These are phyloP conservation scores for Xylaria longipes DNA, from an alignment of 495 filamentous ascomycete species.

Conservation along the genomic window DNA sequence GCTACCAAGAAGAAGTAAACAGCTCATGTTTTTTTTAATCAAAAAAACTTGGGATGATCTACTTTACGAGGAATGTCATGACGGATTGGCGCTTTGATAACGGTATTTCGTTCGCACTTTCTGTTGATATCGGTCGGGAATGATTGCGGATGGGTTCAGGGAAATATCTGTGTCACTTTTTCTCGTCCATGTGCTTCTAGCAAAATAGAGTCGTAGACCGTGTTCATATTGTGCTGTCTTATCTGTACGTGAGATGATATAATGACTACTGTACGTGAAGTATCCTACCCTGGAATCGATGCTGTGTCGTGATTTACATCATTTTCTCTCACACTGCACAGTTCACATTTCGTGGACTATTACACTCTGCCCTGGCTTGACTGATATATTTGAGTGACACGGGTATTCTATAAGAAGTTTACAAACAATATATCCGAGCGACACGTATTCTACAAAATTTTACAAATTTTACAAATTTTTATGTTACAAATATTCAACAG, in stretches of 20 bases:
- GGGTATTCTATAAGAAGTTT: conserved; percentile 8
- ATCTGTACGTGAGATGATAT: conserved; percentile 1
- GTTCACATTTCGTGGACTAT: not conserved
- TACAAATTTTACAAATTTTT: conserved; percentile 7
- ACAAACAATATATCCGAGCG: too few relatives aligned
- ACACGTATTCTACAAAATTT: conserved; percentile 9
- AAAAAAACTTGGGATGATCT: conserved; percentile 17
- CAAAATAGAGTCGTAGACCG: conserved; percentile 59
- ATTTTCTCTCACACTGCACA: not conserved
- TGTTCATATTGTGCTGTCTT: conserved; percentile 20
- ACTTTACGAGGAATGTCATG: conserved; percentile 28
- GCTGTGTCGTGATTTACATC: not conserved
- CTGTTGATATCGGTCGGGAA: conserved; percentile 49
- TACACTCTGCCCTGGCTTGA: not conserved
- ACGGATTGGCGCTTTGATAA: conserved; percentile 29
- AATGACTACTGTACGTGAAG: too few relatives aligned
- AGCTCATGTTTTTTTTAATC: conserved; percentile 13
- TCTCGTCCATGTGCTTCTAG: conserved; percentile 57
- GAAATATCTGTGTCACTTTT: conserved; percentile 52
- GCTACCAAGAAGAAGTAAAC: conserved; percentile 77
- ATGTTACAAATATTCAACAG: not conserved
- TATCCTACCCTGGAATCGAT: not conserved
- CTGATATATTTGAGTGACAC: not conserved
- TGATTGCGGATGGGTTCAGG: conserved; percentile 49
- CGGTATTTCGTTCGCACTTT: conserved; percentile 45